Base-by-base conservation (phyloP, 2,329 filamentous ascomycete genomes). In the Fusarium kyushuense region DNA sequence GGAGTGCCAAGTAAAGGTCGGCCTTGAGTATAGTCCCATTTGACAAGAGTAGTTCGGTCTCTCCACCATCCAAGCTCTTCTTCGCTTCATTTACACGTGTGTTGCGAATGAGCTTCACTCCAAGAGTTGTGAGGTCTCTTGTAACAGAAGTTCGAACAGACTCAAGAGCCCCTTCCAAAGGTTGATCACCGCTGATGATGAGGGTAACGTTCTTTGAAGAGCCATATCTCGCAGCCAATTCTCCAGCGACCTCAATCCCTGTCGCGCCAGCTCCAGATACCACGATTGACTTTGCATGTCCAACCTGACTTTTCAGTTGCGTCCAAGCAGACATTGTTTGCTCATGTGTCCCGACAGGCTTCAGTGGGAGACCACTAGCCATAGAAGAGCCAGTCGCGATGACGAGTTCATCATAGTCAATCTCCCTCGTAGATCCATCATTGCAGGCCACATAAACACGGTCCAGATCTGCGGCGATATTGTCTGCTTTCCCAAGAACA, bases 361-460 rank as follows among this genome's bases (percentile, higher is more conserved):
- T 87, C 75, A 85, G 84, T 3, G 84, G 84, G 27, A 82, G 69
- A 23, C 71, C 67, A 52, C 71, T 77, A n/a, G 78, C 71, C 32
- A 78, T 72, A 30, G 80, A 80, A n/a, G 85, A 79, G 16, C 86
- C 86, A 0, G 86, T 87, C 4, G 85, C 84, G 38, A 87, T 74
- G 32, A 88, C 79, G 10, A 88, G 79, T 27, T 86, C 81, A 72
- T 86, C 81, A 73, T 87, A 88, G 49, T 46, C 38, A 14, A 86
- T 58, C 5, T 72, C 71, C 23, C 77, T 77, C 52, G 72, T 60
- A 6, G 41, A 56, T 33, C 77, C 76, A n/a, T 72, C 65, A 12
- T 75, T 74, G 9, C 73, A 66, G 6, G 56, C 40, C 10, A 86
- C 72, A 21, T 77, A 76, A 45, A 85, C 78, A 6, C 76, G 76